These are phyloP conservation scores for Cryptococcus maquisensis DNA, from an alignment of 1,284 basidiomycete species.

Conservation along the genomic window DNA sequence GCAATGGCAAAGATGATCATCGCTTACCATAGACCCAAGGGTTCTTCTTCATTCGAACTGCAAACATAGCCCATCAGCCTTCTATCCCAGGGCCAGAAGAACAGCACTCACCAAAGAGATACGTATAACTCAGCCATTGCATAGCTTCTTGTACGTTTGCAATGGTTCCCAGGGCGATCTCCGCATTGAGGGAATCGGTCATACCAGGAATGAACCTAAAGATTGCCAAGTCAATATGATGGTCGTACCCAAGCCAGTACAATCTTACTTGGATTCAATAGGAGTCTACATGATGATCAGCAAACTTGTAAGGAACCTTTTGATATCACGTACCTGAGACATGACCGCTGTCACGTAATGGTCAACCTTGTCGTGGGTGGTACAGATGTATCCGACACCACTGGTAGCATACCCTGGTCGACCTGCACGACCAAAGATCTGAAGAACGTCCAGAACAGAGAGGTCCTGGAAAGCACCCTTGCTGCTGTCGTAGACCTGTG, in stretches of 20 bases:
- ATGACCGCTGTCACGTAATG: constrained; percentile 89
- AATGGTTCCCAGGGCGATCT: constrained; percentile 92
- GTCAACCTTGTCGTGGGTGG: constrained; percentile 83
- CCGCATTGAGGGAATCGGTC: constrained; percentile 90
- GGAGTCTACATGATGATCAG: constrained; percentile 60
- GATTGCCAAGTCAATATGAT: background rate
- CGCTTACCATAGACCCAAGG: constrained; percentile 79
- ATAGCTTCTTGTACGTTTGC: constrained; percentile 81
- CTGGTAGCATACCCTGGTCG: constrained; percentile 92
- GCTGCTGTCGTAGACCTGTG: constrained; percentile 87
- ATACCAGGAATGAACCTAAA: constrained; percentile 80
- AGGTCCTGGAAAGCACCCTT: constrained; percentile 89
- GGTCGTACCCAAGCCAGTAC: background rate
- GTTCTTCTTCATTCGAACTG: constrained; percentile 88
- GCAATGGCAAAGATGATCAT: background rate
- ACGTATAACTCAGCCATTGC: constrained; percentile 96
- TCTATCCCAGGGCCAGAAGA: background rate
- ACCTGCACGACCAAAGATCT: constrained; percentile 94
- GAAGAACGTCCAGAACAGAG: constrained; percentile 80
- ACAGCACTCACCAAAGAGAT: constrained; percentile 60
- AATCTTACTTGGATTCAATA: constrained; percentile 84
- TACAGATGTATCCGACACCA: constrained; percentile 96
- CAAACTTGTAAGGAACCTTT: constrained; percentile 1
- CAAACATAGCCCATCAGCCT: background rate
- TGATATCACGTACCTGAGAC: constrained; percentile 61